Evolutionary conservation across 345 rosid species (phyloP).

Genomic region (Schrenkiella parvula): DNA sequence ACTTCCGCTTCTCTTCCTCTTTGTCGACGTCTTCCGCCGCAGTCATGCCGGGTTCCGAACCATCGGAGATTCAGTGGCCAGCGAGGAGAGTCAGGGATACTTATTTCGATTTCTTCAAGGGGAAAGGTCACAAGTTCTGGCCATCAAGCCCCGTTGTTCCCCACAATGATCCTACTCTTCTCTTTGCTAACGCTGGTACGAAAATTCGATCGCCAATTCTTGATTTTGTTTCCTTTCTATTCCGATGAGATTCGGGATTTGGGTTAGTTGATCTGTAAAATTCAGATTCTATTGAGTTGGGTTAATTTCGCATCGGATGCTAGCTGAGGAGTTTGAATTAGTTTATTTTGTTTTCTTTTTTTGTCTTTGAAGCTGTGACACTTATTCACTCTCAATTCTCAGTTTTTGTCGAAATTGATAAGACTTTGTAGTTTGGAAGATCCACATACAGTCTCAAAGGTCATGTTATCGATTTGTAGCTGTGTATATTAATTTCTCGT

Average conservation of each 20-base stretch:
- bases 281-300: not conserved
- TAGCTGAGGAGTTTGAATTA: not conserved
- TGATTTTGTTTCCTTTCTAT: not conserved
- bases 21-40: not conserved
- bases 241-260: not conserved
- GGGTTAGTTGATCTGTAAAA: not conserved
- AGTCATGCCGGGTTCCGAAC: slow-evolving; percentile 37
- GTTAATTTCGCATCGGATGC: not conserved
- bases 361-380: not conserved
- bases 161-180: slow-evolving; percentile 82
- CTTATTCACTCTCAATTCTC: not conserved
- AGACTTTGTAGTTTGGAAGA: not conserved
- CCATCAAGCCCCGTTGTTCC: slow-evolving; percentile 94
- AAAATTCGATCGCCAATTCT: not conserved
- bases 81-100: slow-evolving; percentile 76
- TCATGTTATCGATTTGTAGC: not conserved
- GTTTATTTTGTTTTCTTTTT: not conserved
- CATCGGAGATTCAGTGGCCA: slow-evolving; percentile 54
- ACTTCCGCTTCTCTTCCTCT: not conserved
- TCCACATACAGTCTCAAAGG: not conserved
- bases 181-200: slow-evolving; percentile 92
- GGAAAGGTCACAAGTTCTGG: slow-evolving; percentile 70
- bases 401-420: not conserved
- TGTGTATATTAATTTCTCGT: not conserved
- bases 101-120: slow-evolving; percentile 60